A percentile compares a stretch with the other conserved stretches of the same genome.
These are phyloP conservation scores for Yarrowia deformans DNA, from an alignment of 805 yeast species.

Conservation along the genomic window DNA sequence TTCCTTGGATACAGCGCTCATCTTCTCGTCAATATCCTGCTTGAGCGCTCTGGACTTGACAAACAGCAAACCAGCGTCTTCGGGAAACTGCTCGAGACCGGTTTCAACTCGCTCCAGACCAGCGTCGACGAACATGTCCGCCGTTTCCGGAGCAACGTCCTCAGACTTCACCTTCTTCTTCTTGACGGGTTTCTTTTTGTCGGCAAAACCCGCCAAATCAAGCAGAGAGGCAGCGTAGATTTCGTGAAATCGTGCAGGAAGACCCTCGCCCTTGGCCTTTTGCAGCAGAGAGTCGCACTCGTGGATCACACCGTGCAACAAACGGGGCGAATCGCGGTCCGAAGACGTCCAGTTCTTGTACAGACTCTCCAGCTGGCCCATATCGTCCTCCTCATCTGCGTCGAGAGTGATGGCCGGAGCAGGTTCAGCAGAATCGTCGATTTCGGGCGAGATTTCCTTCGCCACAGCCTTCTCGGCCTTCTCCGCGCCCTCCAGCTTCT, in stretches of 20 bases:
- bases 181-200: slow-evolving; percentile 43
- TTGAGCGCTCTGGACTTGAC: slow-evolving; percentile 58
- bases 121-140: slow-evolving; percentile 68
- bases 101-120: slow-evolving; percentile 71
- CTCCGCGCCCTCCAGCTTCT: slow-evolving; percentile 33
- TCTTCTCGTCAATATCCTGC: slow-evolving; percentile 55
- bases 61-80: slow-evolving; percentile 58
- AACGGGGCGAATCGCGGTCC: slow-evolving; percentile 57
- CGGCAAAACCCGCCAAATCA: slow-evolving; percentile 48
- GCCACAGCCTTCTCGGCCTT: not conserved
- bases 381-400: slow-evolving; percentile 76
- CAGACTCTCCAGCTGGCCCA: slow-evolving; percentile 76
- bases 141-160: slow-evolving; percentile 47
- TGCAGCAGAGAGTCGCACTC: slow-evolving; percentile 82
- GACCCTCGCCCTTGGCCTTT: slow-evolving; percentile 45
- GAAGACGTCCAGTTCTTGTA: slow-evolving; percentile 69
- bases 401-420: slow-evolving; percentile 74
- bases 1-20: slow-evolving; percentile 27
- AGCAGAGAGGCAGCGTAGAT: slow-evolving; percentile 72
- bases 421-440: slow-evolving; percentile 53
- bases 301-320: slow-evolving; percentile 78
- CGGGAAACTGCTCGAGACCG: slow-evolving; percentile 62
- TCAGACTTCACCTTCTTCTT: slow-evolving; percentile 43
- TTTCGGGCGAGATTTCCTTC: slow-evolving; percentile 8
- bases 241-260: slow-evolving; percentile 62